Evolutionary conservation across 1,284 basidiomycete species (phyloP).

Genomic region (Malassezia obtusa): DNA sequence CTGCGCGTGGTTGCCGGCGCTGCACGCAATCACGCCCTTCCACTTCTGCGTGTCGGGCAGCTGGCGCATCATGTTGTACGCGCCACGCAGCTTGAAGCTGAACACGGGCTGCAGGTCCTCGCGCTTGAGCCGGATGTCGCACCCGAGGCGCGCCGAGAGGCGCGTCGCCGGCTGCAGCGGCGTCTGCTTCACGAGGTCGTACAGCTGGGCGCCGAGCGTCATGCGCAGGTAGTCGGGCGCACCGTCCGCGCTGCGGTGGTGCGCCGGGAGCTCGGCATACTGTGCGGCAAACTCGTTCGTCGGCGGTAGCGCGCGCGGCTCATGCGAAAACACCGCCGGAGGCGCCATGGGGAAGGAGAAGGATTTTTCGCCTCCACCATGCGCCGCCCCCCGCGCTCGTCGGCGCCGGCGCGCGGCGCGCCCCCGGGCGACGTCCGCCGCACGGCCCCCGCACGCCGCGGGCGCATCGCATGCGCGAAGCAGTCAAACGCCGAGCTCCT

Average conservation of each 20-base stretch:
- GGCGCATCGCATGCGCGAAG: slow-evolving; percentile 10
- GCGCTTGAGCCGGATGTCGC: slow-evolving; percentile 86
- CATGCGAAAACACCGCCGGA: slow-evolving; percentile 1
- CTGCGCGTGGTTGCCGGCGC: slow-evolving; percentile 96
- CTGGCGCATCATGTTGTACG: slow-evolving; percentile 97
- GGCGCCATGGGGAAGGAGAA: background rate
- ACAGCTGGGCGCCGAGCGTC: slow-evolving; percentile 85
- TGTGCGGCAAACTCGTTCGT: slow-evolving; percentile 9
- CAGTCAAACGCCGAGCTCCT: slow-evolving; percentile 15
- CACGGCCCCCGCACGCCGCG: too few relatives aligned
- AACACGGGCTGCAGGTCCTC: slow-evolving; percentile 95
- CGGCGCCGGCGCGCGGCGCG: too few relatives aligned
- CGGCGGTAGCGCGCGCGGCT: background rate
- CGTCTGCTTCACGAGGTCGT: slow-evolving; percentile 83
- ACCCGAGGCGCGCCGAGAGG: slow-evolving; percentile 76
- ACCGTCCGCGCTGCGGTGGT: slow-evolving; percentile 60
- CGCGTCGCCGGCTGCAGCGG: slow-evolving; percentile 77
- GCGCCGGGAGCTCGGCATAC: slow-evolving; percentile 61
- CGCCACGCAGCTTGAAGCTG: slow-evolving; percentile 85
- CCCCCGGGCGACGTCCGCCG: too few relatives aligned
- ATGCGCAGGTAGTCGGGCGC: slow-evolving; percentile 87
- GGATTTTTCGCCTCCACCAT: slow-evolving; percentile 1
- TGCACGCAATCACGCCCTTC: slow-evolving; percentile 96
- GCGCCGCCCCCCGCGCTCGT: too few relatives aligned
- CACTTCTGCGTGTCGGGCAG: slow-evolving; percentile 78